A percentile compares a stretch with the other conserved stretches of the same genome.
phyloP scores from a whole-genome alignment of 495 filamentous ascomycete genomes.

The Lasiosphaeria ovina region DNA sequence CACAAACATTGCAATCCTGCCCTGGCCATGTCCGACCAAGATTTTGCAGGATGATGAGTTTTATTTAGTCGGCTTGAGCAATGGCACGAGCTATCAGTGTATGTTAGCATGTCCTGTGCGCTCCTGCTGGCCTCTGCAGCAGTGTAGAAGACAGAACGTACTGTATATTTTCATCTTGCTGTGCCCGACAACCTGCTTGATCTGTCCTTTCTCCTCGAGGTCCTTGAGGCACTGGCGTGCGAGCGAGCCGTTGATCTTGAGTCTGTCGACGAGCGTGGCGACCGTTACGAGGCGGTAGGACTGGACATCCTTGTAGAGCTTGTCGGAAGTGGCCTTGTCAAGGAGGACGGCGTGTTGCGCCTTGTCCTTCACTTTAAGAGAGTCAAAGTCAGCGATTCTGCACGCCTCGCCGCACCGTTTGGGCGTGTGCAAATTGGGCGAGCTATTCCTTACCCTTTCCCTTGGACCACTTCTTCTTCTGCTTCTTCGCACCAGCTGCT shows the following conservation, averaged over 20 bases:
- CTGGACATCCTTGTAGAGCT: constrained; percentile 98
- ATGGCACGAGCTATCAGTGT: constrained; percentile 56
- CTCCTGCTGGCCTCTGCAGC: neutral
- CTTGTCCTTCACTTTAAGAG: constrained; percentile 95
- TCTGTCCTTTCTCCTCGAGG: constrained; percentile 95
- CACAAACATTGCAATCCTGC: constrained; percentile 26
- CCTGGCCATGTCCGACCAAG: constrained; percentile 29
- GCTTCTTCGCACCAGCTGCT: constrained; percentile 88
- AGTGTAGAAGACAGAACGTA: constrained; percentile 46
- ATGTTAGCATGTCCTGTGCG: constrained; percentile 35
- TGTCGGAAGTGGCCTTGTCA: constrained; percentile 77
- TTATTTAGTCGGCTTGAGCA: constrained; percentile 55
- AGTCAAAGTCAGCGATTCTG: constrained; percentile 22
- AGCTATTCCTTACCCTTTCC: constrained; percentile 61
- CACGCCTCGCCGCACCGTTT: constrained; percentile 7
- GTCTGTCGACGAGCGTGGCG: constrained; percentile 94
- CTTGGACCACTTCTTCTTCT: constrained; percentile 99
- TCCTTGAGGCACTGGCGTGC: constrained; percentile 87
- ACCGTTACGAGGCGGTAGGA: constrained; percentile 99
- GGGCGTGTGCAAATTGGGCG: neutral
- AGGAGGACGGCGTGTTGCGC: constrained; percentile 90
- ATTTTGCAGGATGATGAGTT: constrained; percentile 19
- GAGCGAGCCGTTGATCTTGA: constrained; percentile 99
- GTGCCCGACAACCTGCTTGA: constrained; percentile 97
- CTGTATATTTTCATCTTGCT: constrained; percentile 99